These are phyloP conservation scores for Akanthomyces dipterigenus DNA, from an alignment of 2,329 filamentous ascomycete genomes.

Conservation along the genomic window DNA sequence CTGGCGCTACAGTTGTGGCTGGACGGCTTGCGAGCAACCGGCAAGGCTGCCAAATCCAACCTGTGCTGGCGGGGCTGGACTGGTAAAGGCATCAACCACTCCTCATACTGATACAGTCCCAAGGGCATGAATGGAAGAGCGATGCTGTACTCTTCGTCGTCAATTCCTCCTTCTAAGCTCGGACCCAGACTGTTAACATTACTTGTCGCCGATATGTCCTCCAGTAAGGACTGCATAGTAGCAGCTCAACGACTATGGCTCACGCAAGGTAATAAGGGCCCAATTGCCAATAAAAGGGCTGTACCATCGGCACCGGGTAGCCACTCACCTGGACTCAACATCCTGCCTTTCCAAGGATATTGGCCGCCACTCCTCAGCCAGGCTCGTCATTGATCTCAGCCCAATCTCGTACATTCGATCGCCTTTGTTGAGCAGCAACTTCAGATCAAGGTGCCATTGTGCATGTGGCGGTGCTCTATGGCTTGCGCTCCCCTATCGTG, in stretches of 20 bases:
- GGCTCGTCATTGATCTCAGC: background rate
- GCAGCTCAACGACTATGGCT: background rate
- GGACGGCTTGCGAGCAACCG: background rate
- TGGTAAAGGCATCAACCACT: background rate
- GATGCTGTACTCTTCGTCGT: background rate
- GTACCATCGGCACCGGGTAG: background rate
- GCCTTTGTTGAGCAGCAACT: background rate
- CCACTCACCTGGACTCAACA: background rate
- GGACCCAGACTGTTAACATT: background rate
- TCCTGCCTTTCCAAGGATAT: background rate
- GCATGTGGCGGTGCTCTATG: background rate
- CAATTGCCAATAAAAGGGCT: background rate
- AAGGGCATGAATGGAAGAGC: background rate
- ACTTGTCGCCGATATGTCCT: background rate
- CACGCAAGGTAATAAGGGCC: no score
- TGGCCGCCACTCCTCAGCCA: background rate
- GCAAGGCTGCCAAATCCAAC: background rate
- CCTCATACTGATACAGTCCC: background rate
- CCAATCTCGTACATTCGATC: background rate
- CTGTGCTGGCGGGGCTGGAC: background rate
- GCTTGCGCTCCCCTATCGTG: background rate
- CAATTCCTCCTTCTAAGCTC: background rate
- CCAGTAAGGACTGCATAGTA: background rate
- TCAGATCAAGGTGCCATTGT: background rate
- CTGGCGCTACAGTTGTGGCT: slow-evolving; percentile 2